Base-by-base conservation (phyloP, 2,329 filamentous ascomycete genomes). In the Lachnellula arida region DNA sequence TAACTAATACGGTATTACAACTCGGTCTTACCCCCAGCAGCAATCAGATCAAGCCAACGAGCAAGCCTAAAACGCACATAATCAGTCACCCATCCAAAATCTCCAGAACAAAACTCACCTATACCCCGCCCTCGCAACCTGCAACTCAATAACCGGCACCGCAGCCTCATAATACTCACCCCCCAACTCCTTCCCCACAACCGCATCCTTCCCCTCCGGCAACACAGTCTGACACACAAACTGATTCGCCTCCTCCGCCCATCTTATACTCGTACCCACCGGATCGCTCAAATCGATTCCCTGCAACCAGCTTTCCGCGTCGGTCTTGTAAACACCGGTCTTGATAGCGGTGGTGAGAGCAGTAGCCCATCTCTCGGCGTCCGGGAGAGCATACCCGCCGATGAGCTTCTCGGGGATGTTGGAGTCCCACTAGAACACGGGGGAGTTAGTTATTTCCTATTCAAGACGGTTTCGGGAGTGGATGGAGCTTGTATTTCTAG, bases 51-150 rank as follows among this genome's bases (percentile, higher is more conserved):
- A 58, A 89, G 72, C 83, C 84, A 89, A 19, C 78, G 79, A 2
- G 82, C 87, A 68, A 90, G 76, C 54, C 65, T 67, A 54, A 15
- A 14, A 25, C 34, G 46, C 8, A 48, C 22, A 48, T 23, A 15
- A 44, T 37, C 28, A 47, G 7, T 22, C 9, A 49, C 5, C 11
- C 2, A 11, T 17, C 22, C 47, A 23, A 40, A 43, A 32, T 28
- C 22, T 9, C 12, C n/a, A 47, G 12, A 23, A 19, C n/a, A 15
- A 43, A 48, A 58, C 65, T 44, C 40, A 67, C 49, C 87, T 78
- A 68, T 83, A 87, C 11, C 87, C 87, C 4, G 84, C 87, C 60
- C 81, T 81, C 7, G 86, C 87, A 58, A 91, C 76, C 67, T 87
- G 82, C 57, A 81, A 67, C 70, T 89, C 83, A 46, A 89, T 76